Percentiles rank a stretch among this genome's conserved stretches.
Conservation (phyloP, 2,329 filamentous ascomycete species). For the Talaromyces sp. region DNA sequence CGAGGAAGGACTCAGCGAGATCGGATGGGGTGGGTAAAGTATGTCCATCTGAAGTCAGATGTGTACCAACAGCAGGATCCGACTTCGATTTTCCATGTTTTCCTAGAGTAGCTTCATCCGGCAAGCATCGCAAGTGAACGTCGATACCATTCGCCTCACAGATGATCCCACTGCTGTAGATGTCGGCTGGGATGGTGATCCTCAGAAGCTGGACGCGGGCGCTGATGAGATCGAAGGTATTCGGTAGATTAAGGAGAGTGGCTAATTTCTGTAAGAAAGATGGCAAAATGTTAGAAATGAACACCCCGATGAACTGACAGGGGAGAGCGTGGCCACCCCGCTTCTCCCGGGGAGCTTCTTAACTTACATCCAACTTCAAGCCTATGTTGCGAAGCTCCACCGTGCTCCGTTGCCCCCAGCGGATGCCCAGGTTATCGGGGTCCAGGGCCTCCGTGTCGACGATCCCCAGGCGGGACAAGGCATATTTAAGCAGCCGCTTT, state of each 20-base stretch:
- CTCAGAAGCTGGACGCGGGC: conserved; percentile 76
- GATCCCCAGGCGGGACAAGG: conserved; percentile 78
- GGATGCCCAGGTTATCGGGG: conserved; percentile 81
- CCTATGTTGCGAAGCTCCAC: conserved; percentile 87
- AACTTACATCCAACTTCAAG: conserved; percentile 71
- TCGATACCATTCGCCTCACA: conserved; percentile 82
- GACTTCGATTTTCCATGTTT: conserved; percentile 32
- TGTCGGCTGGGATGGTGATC: conserved; percentile 82
- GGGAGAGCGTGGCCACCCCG: conserved; percentile 4
- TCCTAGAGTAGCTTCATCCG: conserved; percentile 38
- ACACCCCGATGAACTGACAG: not conserved
- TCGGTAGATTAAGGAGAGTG: conserved; percentile 71
- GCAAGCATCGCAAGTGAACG: conserved; percentile 63
- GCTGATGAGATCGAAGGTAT: conserved; percentile 69
- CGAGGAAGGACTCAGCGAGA: conserved; percentile 63
- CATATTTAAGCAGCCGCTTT: conserved; percentile 86
- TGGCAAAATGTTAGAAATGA: conserved; percentile 25
- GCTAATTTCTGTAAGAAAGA: conserved; percentile 69
- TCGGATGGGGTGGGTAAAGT: conserved; percentile 60
- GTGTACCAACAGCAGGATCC: conserved; percentile 18
- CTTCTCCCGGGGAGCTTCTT: not conserved
- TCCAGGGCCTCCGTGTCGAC: conserved; percentile 87
- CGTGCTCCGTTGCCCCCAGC: conserved; percentile 77
- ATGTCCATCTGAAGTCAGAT: conserved; percentile 31
- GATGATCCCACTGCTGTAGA: conserved; percentile 80